A percentile compares a stretch with the other conserved stretches of the same genome.
phyloP scores from a whole-genome alignment of 164 flowering plant genomes.

The Buxus sempervirens region DNA sequence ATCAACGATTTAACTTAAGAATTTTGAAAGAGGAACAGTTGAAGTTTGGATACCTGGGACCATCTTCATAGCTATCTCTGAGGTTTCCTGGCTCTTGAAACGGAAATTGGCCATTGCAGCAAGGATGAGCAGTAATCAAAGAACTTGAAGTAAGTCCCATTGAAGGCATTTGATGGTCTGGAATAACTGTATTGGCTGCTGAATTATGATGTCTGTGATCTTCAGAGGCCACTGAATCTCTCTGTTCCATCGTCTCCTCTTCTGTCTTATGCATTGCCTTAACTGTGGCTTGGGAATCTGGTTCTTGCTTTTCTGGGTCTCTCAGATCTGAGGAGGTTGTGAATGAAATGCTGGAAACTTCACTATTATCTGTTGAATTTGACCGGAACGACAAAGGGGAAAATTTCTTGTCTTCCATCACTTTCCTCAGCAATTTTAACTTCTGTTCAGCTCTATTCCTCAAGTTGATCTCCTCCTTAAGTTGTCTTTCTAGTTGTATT shows the following conservation, averaged over 20 bases:
- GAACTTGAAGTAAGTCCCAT: slow-evolving; percentile 12
- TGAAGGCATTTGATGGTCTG: slow-evolving; percentile 11
- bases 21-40: not conserved
- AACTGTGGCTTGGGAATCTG: slow-evolving; percentile 7
- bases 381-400: slow-evolving; percentile 22
- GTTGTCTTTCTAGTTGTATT: slow-evolving; percentile 48
- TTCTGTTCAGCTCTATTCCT: slow-evolving; percentile 65
- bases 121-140: not conserved
- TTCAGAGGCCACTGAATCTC: not conserved
- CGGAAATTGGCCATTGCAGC: not conserved
- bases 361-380: slow-evolving; percentile 20
- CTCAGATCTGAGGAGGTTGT: slow-evolving; percentile 20
- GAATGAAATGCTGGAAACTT: slow-evolving; percentile 31
- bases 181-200: slow-evolving; percentile 4
- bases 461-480: slow-evolving; percentile 47
- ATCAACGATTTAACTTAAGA: not conserved
- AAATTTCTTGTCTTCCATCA: slow-evolving; percentile 51
- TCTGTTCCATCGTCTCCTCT: not conserved
- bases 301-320: slow-evolving; percentile 21
- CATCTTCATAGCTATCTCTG: slow-evolving; percentile 17
- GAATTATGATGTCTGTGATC: slow-evolving; percentile 9
- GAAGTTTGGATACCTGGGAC: slow-evolving; percentile 26
- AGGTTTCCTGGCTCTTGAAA: slow-evolving; percentile 3
- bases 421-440: slow-evolving; percentile 48
- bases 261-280: not conserved